These are phyloP conservation scores for Candida ortonii DNA, from an alignment of 805 yeast species.

Conservation along the genomic window DNA sequence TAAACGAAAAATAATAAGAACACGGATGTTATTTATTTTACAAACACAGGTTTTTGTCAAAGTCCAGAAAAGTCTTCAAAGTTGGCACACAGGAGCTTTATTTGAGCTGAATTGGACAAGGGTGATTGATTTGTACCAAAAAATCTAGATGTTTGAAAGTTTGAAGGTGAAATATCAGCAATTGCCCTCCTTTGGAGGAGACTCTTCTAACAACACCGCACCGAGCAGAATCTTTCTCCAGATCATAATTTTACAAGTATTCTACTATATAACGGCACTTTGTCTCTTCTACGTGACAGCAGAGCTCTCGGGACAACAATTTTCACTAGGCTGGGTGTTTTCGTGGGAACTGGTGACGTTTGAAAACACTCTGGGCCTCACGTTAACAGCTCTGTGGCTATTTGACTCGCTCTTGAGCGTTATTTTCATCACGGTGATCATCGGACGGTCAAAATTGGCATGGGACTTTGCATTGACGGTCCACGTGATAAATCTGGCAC, in stretches of 20 bases:
- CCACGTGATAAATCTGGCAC: conserved; percentile 72
- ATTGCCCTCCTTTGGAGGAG: conserved; percentile 15
- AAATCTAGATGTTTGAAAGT: conserved; percentile 15
- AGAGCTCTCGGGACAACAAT: conserved; percentile 65
- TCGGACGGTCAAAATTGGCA: conserved; percentile 89
- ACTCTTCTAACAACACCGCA: conserved; percentile 30
- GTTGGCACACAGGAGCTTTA: too few species aligned
- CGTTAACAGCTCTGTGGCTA: conserved; percentile 74
- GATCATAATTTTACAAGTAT: conserved; percentile 71
- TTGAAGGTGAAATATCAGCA: conserved; percentile 12
- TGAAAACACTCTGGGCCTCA: conserved; percentile 78
- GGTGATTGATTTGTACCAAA: too few species aligned
- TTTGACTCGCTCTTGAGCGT: conserved; percentile 81
- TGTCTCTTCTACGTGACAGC: conserved; percentile 64
- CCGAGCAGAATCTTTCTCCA: conserved; percentile 65
- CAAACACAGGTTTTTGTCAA: too few species aligned
- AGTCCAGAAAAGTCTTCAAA: too few species aligned
- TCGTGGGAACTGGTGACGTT: conserved; percentile 74
- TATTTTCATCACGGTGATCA: conserved; percentile 77
- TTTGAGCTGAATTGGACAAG: too few species aligned
- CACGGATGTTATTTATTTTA: too few species aligned
- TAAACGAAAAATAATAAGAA: too few species aligned
- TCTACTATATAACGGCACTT: conserved; percentile 74
- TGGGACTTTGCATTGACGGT: conserved; percentile 97
- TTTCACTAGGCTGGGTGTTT: conserved; percentile 68